Percentiles rank a stretch among this genome's conserved stretches.
phyloP scores from a whole-genome alignment of 2,329 filamentous ascomycete genomes.

The Cladorrhinum sp. region DNA sequence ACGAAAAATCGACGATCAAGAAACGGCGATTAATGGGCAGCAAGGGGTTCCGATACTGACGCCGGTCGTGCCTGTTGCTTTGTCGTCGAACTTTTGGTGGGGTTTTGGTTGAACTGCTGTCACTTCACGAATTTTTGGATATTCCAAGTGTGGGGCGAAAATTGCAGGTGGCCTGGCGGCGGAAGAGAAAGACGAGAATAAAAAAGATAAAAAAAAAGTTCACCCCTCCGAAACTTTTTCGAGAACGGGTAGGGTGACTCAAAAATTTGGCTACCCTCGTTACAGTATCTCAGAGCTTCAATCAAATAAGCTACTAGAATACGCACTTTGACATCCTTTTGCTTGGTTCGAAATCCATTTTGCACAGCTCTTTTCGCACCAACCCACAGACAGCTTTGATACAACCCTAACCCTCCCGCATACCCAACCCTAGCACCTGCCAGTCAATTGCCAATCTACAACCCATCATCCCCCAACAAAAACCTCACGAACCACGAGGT shows the following conservation, averaged over 20 bases:
- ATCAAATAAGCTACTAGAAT: too few species aligned
- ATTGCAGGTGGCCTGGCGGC: conserved; percentile 11
- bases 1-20: background rate
- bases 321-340: too few species aligned
- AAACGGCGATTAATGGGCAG: background rate
- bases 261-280: background rate
- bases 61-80: conserved; percentile 10
- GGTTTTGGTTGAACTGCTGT: conserved; percentile 15
- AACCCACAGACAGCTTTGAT: background rate
- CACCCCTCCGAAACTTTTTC: background rate
- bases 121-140: conserved; percentile 25
- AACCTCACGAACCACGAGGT: background rate
- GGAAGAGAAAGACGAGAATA: background rate
- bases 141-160: conserved; percentile 28
- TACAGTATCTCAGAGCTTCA: too few species aligned
- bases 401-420: background rate
- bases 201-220: background rate
- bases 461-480: background rate
- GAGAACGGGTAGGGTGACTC: background rate
- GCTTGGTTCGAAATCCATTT: too few species aligned
- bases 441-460: background rate
- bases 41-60: background rate
- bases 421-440: background rate
- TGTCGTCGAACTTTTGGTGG: conserved; percentile 20
- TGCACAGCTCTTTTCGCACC: too few species aligned